Conservation (phyloP, 2,329 filamentous ascomycete species). For the Phoma sp. region DNA sequence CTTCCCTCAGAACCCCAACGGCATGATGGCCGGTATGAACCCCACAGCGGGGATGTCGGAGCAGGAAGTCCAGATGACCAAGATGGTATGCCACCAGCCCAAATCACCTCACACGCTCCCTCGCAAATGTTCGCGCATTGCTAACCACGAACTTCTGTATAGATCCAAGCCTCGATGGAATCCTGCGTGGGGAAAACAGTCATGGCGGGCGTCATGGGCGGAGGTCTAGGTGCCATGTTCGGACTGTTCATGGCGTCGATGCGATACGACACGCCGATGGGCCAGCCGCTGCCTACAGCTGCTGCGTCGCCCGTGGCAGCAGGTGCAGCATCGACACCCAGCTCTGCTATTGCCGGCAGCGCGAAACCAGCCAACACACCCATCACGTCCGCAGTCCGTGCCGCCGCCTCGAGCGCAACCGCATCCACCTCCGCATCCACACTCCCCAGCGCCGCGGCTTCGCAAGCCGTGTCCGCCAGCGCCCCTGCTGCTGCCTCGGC, state of each 20-base stretch:
- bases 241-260: slow-evolving; percentile 99
- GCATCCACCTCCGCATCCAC: slow-evolving; percentile 52
- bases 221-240: slow-evolving; percentile 90
- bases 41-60: slow-evolving; percentile 48
- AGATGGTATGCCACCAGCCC: slow-evolving; percentile 45
- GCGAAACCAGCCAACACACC: slow-evolving; percentile 21
- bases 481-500: slow-evolving; percentile 50
- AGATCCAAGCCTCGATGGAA: slow-evolving; percentile 89
- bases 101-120: too few species aligned
- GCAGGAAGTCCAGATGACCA: slow-evolving; percentile 58
- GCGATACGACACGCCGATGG: slow-evolving; percentile 95
- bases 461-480: slow-evolving; percentile 48
- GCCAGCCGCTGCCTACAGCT: slow-evolving; percentile 26
- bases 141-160: slow-evolving; percentile 8
- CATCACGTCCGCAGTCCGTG: slow-evolving; percentile 41
- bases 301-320: slow-evolving; percentile 37
- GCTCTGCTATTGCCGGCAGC: slow-evolving; percentile 49
- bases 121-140: too few species aligned
- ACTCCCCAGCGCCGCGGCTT: slow-evolving; percentile 30
- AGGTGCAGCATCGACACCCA: slow-evolving; percentile 27
- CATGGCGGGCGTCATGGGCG: slow-evolving; percentile 91
- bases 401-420: slow-evolving; percentile 44
- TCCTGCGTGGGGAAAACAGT: slow-evolving; percentile 88
- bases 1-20: slow-evolving; percentile 36
- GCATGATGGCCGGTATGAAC: slow-evolving; percentile 37